These are phyloP conservation scores for Laguncularia racemosa DNA, from an alignment of 345 rosid species.

Conservation along the genomic window DNA sequence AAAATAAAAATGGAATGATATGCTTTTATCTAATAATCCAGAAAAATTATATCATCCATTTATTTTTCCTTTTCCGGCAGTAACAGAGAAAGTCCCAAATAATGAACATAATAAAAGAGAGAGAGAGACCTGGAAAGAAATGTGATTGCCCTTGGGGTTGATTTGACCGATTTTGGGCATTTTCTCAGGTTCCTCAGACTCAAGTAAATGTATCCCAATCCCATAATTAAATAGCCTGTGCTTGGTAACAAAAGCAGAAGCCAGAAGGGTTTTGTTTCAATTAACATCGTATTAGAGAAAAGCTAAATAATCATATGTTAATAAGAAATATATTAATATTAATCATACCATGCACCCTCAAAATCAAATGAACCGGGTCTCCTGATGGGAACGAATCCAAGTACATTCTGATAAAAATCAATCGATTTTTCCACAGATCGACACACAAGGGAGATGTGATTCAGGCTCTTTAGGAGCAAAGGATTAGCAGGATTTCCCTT, in stretches of 20 bases:
- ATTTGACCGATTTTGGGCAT: constrained; percentile 40
- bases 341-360: constrained; percentile 58
- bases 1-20: too few species aligned
- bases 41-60: too few species aligned
- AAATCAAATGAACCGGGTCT: constrained; percentile 51
- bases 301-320: too few species aligned
- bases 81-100: too few species aligned
- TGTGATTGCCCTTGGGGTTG: constrained; percentile 61
- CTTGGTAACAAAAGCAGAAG: neutral
- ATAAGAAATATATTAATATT: neutral
- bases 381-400: constrained; percentile 58
- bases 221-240: constrained; percentile 64
- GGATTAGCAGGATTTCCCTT: constrained; percentile 17
- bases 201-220: constrained; percentile 59
- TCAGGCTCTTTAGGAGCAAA: constrained; percentile 46
- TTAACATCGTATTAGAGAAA: neutral
- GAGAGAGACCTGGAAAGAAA: constrained; percentile 64
- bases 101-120: too few species aligned
- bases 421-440: constrained; percentile 51
- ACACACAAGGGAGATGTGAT: constrained; percentile 63
- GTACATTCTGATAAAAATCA: constrained; percentile 49
- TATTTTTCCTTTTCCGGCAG: neutral
- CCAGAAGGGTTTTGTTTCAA: too few species aligned
- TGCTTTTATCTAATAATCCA: too few species aligned
- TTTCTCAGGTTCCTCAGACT: constrained; percentile 43